phyloP scores from a whole-genome alignment of 805 yeast species.

The Zygoascus flipseniorum region DNA sequence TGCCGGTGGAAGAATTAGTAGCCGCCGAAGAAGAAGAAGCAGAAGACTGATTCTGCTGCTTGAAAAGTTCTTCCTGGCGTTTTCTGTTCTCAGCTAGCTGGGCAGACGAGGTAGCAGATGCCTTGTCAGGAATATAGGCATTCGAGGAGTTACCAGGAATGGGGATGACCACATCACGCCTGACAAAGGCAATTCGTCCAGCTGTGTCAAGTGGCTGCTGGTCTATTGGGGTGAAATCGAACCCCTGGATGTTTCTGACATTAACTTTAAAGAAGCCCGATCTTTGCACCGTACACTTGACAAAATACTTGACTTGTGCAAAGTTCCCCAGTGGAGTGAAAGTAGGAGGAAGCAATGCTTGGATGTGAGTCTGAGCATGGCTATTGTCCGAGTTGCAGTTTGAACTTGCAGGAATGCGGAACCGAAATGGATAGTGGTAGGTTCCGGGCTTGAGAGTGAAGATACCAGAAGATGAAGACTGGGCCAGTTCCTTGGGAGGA shows the following conservation, averaged over 20 bases:
- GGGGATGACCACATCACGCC: slow-evolving; percentile 24
- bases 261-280: slow-evolving; percentile 42
- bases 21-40: not conserved
- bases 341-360: slow-evolving; percentile 26
- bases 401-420: slow-evolving; percentile 26
- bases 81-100: not conserved
- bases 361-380: slow-evolving; percentile 12
- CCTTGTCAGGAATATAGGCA: slow-evolving; percentile 5
- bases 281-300: slow-evolving; percentile 53
- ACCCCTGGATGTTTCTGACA: slow-evolving; percentile 40
- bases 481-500: slow-evolving; percentile 26
- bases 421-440: slow-evolving; percentile 28
- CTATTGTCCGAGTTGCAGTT: not conserved
- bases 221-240: slow-evolving; percentile 43
- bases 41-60: not conserved
- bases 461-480: slow-evolving; percentile 11
- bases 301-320: slow-evolving; percentile 39
- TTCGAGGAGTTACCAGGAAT: slow-evolving; percentile 1
- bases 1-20: not conserved
- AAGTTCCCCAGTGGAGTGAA: slow-evolving; percentile 21
- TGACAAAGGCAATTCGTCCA: slow-evolving; percentile 34
- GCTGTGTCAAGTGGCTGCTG: slow-evolving; percentile 14
- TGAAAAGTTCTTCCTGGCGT: not conserved
- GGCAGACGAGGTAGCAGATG: not conserved
- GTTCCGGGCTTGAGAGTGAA: slow-evolving; percentile 30